Percentiles rank a stretch among this genome's conserved stretches.
Evolutionary conservation across 2,329 filamentous ascomycete genomes (phyloP).

Genomic region (Sporothrix globosa): DNA sequence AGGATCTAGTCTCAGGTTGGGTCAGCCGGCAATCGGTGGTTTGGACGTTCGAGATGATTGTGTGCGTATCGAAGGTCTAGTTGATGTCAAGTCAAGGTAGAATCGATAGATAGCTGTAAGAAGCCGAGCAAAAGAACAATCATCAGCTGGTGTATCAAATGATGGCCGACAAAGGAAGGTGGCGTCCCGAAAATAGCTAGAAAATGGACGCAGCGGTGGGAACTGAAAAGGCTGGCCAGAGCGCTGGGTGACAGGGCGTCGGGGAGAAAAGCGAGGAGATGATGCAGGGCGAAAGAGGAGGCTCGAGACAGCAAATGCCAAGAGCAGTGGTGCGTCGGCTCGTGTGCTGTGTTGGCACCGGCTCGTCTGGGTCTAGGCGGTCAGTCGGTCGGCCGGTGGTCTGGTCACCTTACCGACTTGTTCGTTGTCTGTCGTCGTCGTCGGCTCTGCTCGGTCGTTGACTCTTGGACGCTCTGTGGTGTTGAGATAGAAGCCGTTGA

Average conservation of each 20-base stretch:
- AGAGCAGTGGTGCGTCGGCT: conserved; percentile 3
- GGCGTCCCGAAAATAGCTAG: neutral
- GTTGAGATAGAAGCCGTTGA: neutral
- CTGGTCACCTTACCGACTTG: neutral
- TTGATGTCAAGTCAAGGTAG: neutral
- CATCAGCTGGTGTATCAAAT: neutral
- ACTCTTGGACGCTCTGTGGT: neutral
- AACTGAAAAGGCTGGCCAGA: neutral
- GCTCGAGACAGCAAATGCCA: conserved; percentile 1
- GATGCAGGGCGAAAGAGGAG: conserved; percentile 2
- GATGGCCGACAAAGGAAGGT: neutral
- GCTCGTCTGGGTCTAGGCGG: conserved; percentile 2
- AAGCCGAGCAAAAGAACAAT: neutral
- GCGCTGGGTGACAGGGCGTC: conserved; percentile 1
- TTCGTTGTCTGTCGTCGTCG: neutral
- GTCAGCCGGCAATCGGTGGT: neutral
- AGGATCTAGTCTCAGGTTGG: neutral
- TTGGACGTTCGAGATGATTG: neutral
- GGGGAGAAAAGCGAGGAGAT: neutral
- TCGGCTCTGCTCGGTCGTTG: neutral
- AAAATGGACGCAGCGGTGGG: neutral
- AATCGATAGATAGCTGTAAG: neutral
- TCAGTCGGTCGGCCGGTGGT: neutral
- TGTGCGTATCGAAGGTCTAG: neutral
- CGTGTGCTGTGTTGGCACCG: conserved; percentile 7